A percentile compares a stretch with the other conserved stretches of the same genome.
These are phyloP conservation scores for Zasmidium cellare DNA, from an alignment of 2,329 filamentous ascomycete genomes.

Conservation along the genomic window DNA sequence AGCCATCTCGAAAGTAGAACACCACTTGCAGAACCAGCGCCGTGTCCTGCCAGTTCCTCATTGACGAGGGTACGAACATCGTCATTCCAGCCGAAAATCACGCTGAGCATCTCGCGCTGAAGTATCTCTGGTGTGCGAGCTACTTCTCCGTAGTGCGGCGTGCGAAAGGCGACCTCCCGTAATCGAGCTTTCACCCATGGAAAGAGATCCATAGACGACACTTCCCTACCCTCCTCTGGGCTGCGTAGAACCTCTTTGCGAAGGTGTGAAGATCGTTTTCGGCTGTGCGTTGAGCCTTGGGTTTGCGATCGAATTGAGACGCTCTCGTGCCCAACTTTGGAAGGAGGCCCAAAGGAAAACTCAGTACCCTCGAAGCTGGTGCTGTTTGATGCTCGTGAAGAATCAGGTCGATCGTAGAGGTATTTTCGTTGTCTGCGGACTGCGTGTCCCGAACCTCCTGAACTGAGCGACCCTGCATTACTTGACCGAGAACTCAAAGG, in stretches of 20 bases:
- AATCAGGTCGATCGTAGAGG: conserved; percentile 48
- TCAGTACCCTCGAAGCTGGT: conserved; percentile 37
- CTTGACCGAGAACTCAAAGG: conserved; percentile 67
- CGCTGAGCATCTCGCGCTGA: conserved; percentile 83
- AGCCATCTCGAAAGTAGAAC: conserved; percentile 92
- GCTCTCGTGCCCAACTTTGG: conserved; percentile 36
- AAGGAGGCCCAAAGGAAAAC: conserved; percentile 39
- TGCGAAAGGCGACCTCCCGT: conserved; percentile 78
- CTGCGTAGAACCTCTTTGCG: conserved; percentile 79
- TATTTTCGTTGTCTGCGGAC: conserved; percentile 44
- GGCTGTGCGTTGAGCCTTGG: conserved; percentile 33
- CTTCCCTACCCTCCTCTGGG: conserved; percentile 65
- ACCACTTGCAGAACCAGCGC: conserved; percentile 70
- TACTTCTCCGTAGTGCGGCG: conserved; percentile 55
- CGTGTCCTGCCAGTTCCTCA: conserved; percentile 78
- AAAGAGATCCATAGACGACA: conserved; percentile 71
- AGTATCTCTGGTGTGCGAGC: conserved; percentile 65
- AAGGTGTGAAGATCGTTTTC: conserved; percentile 62
- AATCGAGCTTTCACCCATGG: conserved; percentile 79
- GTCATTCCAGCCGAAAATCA: conserved; percentile 93
- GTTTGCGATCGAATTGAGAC: conserved; percentile 48
- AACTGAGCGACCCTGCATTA: conserved; percentile 63
- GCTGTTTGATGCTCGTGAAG: conserved; percentile 35
- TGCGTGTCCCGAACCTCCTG: conserved; percentile 51
- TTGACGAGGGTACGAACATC: conserved; percentile 78